Percentiles rank a stretch among this genome's conserved stretches.
Conservation (phyloP, 345 rosid genomes). For the Jatropha curcas region DNA sequence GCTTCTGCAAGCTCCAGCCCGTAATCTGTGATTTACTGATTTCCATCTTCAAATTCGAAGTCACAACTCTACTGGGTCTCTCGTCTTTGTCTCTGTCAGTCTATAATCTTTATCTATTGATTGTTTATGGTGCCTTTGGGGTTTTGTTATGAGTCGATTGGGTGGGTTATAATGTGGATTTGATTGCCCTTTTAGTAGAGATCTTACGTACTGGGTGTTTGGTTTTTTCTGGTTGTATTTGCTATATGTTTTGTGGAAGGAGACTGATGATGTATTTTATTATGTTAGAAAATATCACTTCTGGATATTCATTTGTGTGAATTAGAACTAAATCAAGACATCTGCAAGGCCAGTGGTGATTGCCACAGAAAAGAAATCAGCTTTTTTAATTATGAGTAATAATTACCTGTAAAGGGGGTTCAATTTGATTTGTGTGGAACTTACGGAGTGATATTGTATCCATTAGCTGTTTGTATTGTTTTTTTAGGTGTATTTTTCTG, state of each 20-base stretch:
- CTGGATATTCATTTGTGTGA: not conserved
- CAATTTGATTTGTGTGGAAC: conserved; percentile 2
- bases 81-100: conserved; percentile 5
- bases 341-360: conserved; percentile 17
- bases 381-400: conserved; percentile 18
- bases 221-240: conserved; percentile 20
- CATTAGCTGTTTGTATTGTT: conserved; percentile 28
- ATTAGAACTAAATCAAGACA: conserved; percentile 11
- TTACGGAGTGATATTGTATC: conserved; percentile 22
- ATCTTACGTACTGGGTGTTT: conserved; percentile 35
- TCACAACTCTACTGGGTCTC: conserved; percentile 26
- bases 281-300: conserved; percentile 3
- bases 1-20: conserved; percentile 15
- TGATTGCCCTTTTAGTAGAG: conserved; percentile 36
- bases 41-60: conserved; percentile 31
- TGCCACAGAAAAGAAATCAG: conserved; percentile 10
- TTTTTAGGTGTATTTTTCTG: conserved; percentile 31
- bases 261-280: not conserved
- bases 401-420: conserved; percentile 16
- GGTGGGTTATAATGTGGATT: conserved; percentile 30
- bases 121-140: conserved; percentile 14
- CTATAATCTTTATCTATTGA: not conserved
- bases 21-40: conserved; percentile 32
- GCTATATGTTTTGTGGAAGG: conserved; percentile 4
- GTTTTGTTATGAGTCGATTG: conserved; percentile 24